A percentile compares a stretch with the other conserved stretches of the same genome.
Evolutionary conservation across 495 filamentous ascomycete species (phyloP).

Genomic region (Penicillium longicatenatum): DNA sequence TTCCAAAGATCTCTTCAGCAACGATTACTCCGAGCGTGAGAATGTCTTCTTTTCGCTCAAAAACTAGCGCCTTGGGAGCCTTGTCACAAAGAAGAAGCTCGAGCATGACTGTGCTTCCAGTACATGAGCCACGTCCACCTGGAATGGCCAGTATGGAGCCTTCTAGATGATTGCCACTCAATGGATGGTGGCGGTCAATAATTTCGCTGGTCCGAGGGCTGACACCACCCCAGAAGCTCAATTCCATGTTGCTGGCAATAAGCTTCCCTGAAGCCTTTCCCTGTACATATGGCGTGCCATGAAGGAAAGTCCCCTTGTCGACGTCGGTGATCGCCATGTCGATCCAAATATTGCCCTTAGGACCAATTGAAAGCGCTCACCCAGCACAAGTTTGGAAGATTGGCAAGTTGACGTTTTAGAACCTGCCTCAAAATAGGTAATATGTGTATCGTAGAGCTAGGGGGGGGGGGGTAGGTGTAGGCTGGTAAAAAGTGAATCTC

Average conservation of each 20-base stretch:
- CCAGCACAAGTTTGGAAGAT: too few species aligned
- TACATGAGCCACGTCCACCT: constrained; percentile 33
- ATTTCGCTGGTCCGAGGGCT: constrained; percentile 26
- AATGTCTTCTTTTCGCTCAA: constrained; percentile 32
- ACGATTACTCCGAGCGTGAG: constrained; percentile 34
- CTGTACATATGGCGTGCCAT: constrained; percentile 9
- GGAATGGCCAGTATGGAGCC: constrained; percentile 32
- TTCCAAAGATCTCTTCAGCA: constrained; percentile 28
- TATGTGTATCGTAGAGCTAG: too few species aligned
- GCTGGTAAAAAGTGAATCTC: too few species aligned
- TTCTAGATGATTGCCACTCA: constrained; percentile 21
- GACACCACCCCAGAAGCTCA: constrained; percentile 42
- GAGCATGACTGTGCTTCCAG: constrained; percentile 33
- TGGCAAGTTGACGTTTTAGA: too few species aligned
- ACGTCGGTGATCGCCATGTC: not conserved
- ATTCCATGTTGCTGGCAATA: constrained; percentile 16
- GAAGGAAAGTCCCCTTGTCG: not conserved
- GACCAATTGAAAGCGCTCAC: too few species aligned
- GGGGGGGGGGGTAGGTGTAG: too few species aligned
- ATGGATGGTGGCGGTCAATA: constrained; percentile 34
- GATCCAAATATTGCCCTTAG: too few species aligned
- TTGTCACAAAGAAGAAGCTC: constrained; percentile 29
- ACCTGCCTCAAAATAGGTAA: too few species aligned
- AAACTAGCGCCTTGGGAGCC: constrained; percentile 26
- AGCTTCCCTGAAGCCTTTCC: constrained; percentile 14